Percentiles rank a stretch among this genome's conserved stretches.
Evolutionary conservation across 2,329 filamentous ascomycete species (phyloP).

Genomic region (Bertia moriformis): DNA sequence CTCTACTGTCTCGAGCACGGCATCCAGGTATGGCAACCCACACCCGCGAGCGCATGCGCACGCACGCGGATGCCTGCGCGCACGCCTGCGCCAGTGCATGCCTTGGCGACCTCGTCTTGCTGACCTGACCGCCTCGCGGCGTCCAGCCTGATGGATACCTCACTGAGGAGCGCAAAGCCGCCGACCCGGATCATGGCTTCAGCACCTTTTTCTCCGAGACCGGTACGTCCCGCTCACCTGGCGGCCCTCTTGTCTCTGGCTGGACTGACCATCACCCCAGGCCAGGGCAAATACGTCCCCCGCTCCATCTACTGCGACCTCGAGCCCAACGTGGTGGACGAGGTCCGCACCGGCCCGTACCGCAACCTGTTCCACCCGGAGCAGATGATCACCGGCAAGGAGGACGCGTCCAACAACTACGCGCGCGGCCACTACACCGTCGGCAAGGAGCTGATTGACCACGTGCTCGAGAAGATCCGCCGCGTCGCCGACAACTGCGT

Average conservation of each 20-base stretch:
- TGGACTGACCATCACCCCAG: constrained; percentile 27
- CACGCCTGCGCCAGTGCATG: not conserved
- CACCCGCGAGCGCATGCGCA: constrained; percentile 4
- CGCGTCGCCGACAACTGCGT: constrained; percentile 95
- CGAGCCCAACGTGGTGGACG: constrained; percentile 97
- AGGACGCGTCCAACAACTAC: constrained; percentile 99
- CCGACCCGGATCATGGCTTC: constrained; percentile 90
- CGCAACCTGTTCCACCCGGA: constrained; percentile 95
- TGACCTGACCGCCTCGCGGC: constrained; percentile 6
- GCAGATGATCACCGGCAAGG: constrained; percentile 99
- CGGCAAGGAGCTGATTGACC: constrained; percentile 97
- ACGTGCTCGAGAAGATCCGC: constrained; percentile 93
- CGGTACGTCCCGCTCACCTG: constrained; percentile 40
- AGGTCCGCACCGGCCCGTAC: constrained; percentile 95
- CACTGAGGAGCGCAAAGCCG: constrained; percentile 91
- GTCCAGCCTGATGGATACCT: constrained; percentile 89
- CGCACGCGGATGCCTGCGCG: constrained; percentile 4
- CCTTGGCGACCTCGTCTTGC: constrained; percentile 1
- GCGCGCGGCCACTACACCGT: constrained; percentile 99
- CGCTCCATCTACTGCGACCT: constrained; percentile 99
- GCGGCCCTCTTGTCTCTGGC: constrained; percentile 3
- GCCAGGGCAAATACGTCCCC: constrained; percentile 96
- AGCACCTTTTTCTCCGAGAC: constrained; percentile 99
- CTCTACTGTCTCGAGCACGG: constrained; percentile 99
- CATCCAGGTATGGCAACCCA: constrained; percentile 64